Evolutionary conservation across 768 basidiomycete genomes (phyloP).

Genomic region (Lyophyllum atratum): DNA sequence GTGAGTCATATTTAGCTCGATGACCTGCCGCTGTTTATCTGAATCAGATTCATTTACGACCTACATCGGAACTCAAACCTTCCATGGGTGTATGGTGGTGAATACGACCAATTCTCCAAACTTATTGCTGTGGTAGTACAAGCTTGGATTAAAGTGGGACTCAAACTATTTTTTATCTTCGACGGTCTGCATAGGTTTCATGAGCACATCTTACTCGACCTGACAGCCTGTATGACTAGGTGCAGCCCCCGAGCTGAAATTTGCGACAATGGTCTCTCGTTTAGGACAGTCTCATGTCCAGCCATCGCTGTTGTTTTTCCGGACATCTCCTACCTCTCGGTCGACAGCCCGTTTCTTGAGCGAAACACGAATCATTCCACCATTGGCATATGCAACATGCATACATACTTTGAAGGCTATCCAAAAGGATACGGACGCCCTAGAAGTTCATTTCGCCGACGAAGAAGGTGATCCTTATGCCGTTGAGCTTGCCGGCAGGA

Average conservation of each 20-base stretch:
- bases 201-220: conserved; percentile 11
- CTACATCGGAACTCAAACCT: conserved; percentile 59
- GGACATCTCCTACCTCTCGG: conserved; percentile 70
- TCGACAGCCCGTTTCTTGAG: conserved; percentile 65
- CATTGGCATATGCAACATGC: conserved; percentile 60
- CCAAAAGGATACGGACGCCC: conserved; percentile 28
- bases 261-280: conserved; percentile 64
- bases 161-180: conserved; percentile 75
- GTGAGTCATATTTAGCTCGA: conserved; percentile 50
- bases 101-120: conserved; percentile 60
- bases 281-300: conserved; percentile 59
- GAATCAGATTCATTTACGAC: conserved; percentile 71
- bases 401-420: conserved; percentile 52
- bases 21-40: conserved; percentile 5
- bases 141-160: conserved; percentile 70
- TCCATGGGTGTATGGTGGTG: conserved; percentile 88
- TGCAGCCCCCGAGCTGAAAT: conserved; percentile 70
- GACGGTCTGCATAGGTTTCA: conserved; percentile 57
- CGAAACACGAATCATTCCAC: conserved; percentile 76
- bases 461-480: conserved; percentile 83
- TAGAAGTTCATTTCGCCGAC: conserved; percentile 73
- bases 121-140: conserved; percentile 52
- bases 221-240: conserved; percentile 43
- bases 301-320: conserved; percentile 73
- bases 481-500: conserved; percentile 77